These are phyloP conservation scores for Nephelium lappaceum DNA, from an alignment of 345 rosid species.

Conservation along the genomic window DNA sequence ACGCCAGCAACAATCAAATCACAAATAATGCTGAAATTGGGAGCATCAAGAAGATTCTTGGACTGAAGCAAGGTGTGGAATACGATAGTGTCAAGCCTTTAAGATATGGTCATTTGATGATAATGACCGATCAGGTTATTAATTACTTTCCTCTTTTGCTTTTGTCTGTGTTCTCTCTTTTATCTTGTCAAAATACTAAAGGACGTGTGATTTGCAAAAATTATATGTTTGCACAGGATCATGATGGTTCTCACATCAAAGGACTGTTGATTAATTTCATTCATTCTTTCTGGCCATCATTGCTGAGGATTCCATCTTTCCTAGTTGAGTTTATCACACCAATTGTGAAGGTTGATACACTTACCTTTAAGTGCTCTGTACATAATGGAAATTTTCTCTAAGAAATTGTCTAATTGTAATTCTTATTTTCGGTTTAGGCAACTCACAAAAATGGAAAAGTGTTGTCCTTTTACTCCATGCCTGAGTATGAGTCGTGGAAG, in stretches of 20 bases:
- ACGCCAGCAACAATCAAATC: slow-evolving; percentile 81
- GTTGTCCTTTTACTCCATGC: slow-evolving; percentile 86
- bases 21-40: slow-evolving; percentile 88
- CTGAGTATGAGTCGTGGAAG: slow-evolving; percentile 86
- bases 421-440: slow-evolving; percentile 49
- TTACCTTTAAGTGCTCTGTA: not conserved
- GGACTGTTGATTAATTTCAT: slow-evolving; percentile 91
- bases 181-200: not conserved
- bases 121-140: slow-evolving; percentile 97
- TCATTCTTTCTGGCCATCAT: slow-evolving; percentile 96
- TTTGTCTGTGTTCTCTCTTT: not conserved
- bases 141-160: not conserved
- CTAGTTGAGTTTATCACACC: slow-evolving; percentile 95
- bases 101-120: slow-evolving; percentile 99
- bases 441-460: slow-evolving; percentile 50
- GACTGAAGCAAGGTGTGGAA: slow-evolving; percentile 77
- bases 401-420: not conserved
- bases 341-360: slow-evolving; percentile 75
- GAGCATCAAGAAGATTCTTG: slow-evolving; percentile 87
- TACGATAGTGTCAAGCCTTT: slow-evolving; percentile 76
- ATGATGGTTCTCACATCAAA: slow-evolving; percentile 97
- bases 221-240: slow-evolving; percentile 63
- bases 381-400: not conserved
- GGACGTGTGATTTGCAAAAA: not conserved
- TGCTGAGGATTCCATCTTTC: slow-evolving; percentile 84